Conservation (phyloP, 192 early-diverging fungal genomes). For the Backusella macrospora region DNA sequence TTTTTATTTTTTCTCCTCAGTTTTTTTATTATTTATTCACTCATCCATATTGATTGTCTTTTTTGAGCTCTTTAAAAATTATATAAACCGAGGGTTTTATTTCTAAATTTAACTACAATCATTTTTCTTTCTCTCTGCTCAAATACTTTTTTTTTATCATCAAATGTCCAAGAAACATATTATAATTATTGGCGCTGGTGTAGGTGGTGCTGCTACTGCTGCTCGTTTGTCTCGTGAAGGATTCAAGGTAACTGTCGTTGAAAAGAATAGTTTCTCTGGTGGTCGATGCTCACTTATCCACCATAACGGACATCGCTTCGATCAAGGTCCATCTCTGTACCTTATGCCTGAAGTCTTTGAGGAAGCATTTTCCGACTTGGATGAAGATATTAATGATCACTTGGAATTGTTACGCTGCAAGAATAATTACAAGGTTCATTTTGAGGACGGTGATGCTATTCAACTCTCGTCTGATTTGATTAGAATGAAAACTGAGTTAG, state of each 20-base stretch:
- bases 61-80: conserved; percentile 12
- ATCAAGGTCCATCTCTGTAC: conserved; percentile 63
- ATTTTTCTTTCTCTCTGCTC: conserved; percentile 16
- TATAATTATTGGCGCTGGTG: conserved; percentile 58
- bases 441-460: conserved; percentile 51
- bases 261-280: conserved; percentile 57
- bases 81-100: not conserved
- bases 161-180: conserved; percentile 42
- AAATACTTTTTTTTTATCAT: not conserved
- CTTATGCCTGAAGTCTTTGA: conserved; percentile 58
- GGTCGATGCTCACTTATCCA: conserved; percentile 57
- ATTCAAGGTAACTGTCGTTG: conserved; percentile 47
- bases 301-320: conserved; percentile 55
- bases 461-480: conserved; percentile 52
- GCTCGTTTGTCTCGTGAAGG: conserved; percentile 48
- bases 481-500: conserved; percentile 53
- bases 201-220: conserved; percentile 56
- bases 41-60: conserved; percentile 2
- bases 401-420: conserved; percentile 50
- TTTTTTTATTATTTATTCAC: not conserved
- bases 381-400: conserved; percentile 46
- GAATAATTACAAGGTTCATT: conserved; percentile 59
- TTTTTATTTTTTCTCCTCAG: not conserved
- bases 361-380: conserved; percentile 52
- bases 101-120: not conserved